Conservation (phyloP, 2,329 filamentous ascomycete genomes). For the Alternaria burnsii region DNA sequence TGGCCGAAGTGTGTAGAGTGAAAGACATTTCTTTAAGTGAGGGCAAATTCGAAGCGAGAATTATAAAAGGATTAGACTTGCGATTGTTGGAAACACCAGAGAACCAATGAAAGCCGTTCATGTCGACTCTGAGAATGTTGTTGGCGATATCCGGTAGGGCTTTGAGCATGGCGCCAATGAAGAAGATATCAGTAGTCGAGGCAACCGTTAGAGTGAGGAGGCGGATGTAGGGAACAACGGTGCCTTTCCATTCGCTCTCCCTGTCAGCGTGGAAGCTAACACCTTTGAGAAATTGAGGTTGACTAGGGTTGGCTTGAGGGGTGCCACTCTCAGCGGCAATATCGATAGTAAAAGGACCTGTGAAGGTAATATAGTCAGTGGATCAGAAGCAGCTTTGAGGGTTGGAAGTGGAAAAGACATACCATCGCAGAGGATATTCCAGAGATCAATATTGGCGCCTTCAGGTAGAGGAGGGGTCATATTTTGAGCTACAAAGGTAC, state of each 20-base stretch:
- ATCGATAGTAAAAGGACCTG: slow-evolving; percentile 18
- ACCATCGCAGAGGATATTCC: background rate
- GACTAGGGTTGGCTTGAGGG: background rate
- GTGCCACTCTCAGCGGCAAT: slow-evolving; percentile 23
- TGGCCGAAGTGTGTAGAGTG: slow-evolving; percentile 84
- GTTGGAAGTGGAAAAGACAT: background rate
- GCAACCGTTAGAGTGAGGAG: slow-evolving; percentile 22
- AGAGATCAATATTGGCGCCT: background rate
- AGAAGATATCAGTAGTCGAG: slow-evolving; percentile 22
- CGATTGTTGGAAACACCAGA: slow-evolving; percentile 79
- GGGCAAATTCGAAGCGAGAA: slow-evolving; percentile 85
- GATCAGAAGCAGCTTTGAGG: background rate
- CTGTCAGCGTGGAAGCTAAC: background rate
- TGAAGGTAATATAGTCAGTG: background rate
- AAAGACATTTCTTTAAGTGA: slow-evolving; percentile 80
- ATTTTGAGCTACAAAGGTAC: too few relatives aligned
- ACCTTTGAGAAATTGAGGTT: slow-evolving; percentile 25
- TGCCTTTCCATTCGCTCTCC: slow-evolving; percentile 13
- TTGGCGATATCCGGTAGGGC: slow-evolving; percentile 13
- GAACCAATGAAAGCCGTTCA: slow-evolving; percentile 55
- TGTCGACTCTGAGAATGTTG: slow-evolving; percentile 52
- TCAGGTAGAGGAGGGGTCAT: background rate
- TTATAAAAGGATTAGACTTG: slow-evolving; percentile 88
- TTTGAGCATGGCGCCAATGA: slow-evolving; percentile 15
- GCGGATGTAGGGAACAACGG: slow-evolving; percentile 22